Conservation (phyloP, 441 rosid genomes). For the Brassica balearica region DNA sequence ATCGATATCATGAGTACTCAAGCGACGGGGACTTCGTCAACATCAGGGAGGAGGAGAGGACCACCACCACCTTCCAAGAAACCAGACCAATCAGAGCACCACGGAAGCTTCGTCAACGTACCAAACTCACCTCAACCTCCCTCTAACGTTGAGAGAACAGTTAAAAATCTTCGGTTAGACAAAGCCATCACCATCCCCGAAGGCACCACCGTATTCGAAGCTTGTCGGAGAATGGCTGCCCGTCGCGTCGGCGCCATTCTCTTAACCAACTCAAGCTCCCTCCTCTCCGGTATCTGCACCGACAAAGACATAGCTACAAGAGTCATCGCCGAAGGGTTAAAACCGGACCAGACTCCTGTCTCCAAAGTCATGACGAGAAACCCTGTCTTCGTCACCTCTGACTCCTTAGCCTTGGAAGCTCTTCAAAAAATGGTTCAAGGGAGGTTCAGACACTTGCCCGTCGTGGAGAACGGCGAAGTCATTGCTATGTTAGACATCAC, state of each 20-base stretch:
- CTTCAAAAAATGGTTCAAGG: conserved; percentile 97
- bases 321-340: conserved; percentile 88
- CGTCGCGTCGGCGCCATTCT: conserved; percentile 90
- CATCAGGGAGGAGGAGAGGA: conserved; percentile 53
- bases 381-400: conserved; percentile 82
- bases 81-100: conserved; percentile 47
- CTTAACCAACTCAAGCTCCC: conserved; percentile 82
- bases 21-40: conserved; percentile 49
- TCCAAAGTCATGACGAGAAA: conserved; percentile 88
- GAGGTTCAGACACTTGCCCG: conserved; percentile 91
- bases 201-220: conserved; percentile 82
- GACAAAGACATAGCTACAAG: conserved; percentile 83
- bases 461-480: conserved; percentile 98
- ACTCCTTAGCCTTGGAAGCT: conserved; percentile 85
- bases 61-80: conserved; percentile 54
- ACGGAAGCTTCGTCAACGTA: conserved; percentile 53
- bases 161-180: conserved; percentile 75
- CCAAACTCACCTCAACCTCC: conserved; percentile 65
- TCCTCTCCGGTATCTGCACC: conserved; percentile 85
- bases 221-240: conserved; percentile 91
- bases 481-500: conserved; percentile 93
- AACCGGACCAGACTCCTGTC: conserved; percentile 81
- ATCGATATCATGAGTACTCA: conserved; percentile 59
- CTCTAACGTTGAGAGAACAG: conserved; percentile 71
- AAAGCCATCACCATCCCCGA: conserved; percentile 94